Base-by-base conservation (phyloP, 768 basidiomycete genomes). In the Cubamyces lactineus region DNA sequence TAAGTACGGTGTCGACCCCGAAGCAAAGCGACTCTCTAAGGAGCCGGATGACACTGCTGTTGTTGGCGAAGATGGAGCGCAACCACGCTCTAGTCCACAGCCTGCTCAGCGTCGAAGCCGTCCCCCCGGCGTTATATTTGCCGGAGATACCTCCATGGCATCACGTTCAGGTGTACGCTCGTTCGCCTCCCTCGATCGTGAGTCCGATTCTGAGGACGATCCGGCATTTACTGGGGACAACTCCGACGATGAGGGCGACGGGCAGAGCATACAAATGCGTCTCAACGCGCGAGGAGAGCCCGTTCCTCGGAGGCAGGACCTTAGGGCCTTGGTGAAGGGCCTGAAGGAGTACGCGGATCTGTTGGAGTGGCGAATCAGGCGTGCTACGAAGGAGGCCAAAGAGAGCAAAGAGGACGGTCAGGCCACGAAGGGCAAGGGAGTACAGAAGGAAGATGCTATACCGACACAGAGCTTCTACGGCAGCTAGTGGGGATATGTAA, bases 331-430 rank as follows among this genome's bases (percentile, higher is more conserved):
- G 52, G 83, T 86, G 26, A 79, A 78, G 53, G 78, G 77, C 23
- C 70, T 92, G 63, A 78, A 77, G 50, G 84, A 86, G 28, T 91
- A 87, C 69, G 86, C 86, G 13, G 75, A 77, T 26, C 72, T 87
- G 49, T 75, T 92, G 53, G 79, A 82, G 62, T 88, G 87, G 82
- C 81, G 88, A 63, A 72, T 74, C 45, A 72, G 69, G 59, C 72
- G 72, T 45, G 74, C 49, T 2, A 75, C 57, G 72, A 75, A 34
- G 70, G 72, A 52, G 72, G 8, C 19, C 19, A 57, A 72, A 8
- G 62, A 62, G 24, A 51, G 21, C 9, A 38, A 41, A 51, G 46
- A 50, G 67, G 53, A 59, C 5, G 41, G 47, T 3, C 61, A 38
- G 62, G 28, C 17, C 39, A 51, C 53, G 16, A 61, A 63, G 56